Percentiles rank a stretch among this genome's conserved stretches.
Conservation (phyloP, 768 basidiomycete species). For the Albatrellus ellisii region DNA sequence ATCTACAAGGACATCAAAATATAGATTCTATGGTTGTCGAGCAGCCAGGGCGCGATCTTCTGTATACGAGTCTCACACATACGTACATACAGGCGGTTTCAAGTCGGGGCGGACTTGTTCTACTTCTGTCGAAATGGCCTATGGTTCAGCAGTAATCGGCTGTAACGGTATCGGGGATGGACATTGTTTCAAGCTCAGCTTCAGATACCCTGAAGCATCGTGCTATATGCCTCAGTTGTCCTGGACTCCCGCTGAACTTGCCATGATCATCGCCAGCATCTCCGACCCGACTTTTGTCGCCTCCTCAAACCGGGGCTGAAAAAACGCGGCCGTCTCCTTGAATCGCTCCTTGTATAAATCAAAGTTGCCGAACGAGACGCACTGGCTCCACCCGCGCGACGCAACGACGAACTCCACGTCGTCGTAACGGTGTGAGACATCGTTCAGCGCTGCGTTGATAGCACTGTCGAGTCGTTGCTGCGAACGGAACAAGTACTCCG, state of each 20-base stretch:
- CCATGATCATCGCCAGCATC: slow-evolving; percentile 84
- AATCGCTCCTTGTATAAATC: slow-evolving; percentile 79
- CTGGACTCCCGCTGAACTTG: slow-evolving; percentile 24
- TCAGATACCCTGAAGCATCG: not conserved
- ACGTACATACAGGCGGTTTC: too few relatives aligned
- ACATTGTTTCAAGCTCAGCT: too few relatives aligned
- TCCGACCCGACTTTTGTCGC: slow-evolving; percentile 68
- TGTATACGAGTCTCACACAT: too few relatives aligned
- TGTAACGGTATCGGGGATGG: too few relatives aligned
- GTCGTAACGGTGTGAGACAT: slow-evolving; percentile 72
- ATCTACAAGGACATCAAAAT: too few relatives aligned
- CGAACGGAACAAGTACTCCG: slow-evolving; percentile 86
- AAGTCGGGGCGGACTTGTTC: too few relatives aligned
- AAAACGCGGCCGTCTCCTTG: slow-evolving; percentile 67
- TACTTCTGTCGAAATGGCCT: too few relatives aligned
- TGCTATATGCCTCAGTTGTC: not conserved
- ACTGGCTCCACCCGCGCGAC: slow-evolving; percentile 92
- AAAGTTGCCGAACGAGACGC: slow-evolving; percentile 85
- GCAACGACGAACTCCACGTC: slow-evolving; percentile 93
- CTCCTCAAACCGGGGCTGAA: slow-evolving; percentile 79
- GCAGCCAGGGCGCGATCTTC: too few relatives aligned
- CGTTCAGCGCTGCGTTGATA: slow-evolving; percentile 59
- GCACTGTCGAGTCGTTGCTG: slow-evolving; percentile 49
- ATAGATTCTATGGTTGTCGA: too few relatives aligned
- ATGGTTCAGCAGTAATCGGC: too few relatives aligned